Base-by-base conservation (phyloP, 192 early-diverging fungal genomes). In the Backusella australiensis region DNA sequence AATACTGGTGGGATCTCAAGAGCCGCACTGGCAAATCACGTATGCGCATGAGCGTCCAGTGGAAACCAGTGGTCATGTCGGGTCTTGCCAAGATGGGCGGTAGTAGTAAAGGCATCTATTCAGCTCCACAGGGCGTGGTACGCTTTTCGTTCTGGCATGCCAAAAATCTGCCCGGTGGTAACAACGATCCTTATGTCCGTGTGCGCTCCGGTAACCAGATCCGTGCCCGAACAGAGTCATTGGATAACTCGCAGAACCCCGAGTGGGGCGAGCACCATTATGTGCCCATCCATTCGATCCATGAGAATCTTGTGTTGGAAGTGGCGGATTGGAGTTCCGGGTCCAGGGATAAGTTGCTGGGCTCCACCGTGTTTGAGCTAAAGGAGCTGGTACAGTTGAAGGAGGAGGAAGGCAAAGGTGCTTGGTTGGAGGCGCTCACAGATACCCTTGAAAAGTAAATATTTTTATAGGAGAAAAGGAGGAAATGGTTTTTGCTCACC, bases 211-310 rank as follows among this genome's bases (percentile, higher is more conserved):
- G 85, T 63, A 86, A 86, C 70, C 78, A 84, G 39, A 53, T 82
- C 21, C 76, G 93, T 29, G 93, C 90, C 29, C 82, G 90, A 29
- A 94, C 94, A 1, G 86, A 90, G 6, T 87, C 90, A 41, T 87
- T 93, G 70, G 85, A 89, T 34, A 93, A 94, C 72, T 90, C 87
- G 6, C 75, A 94, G n/a, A 89, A 92, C 67, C 96, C 96, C 0
- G 88, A 90, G 67, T 97, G 95, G 95, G 90, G 93, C 77, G 94
- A 96, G 81, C 87, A 88, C 34, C 88, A 92, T 44, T 95, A 93
- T 75, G 86, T 92, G 14, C 93, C 94, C 8, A 80, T 91, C 38
- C 96, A 93, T 78, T 88, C 88, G 0, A 69, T 86, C 1, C 81
- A 80, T 65, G 93, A 97, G 75, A 76, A 81, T 21, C 42, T 97